Evolutionary conservation across 208 protist species (phyloP), one percentile per base, ranked within the genome.

Genomic region (Leishmania mexicana): DNA sequence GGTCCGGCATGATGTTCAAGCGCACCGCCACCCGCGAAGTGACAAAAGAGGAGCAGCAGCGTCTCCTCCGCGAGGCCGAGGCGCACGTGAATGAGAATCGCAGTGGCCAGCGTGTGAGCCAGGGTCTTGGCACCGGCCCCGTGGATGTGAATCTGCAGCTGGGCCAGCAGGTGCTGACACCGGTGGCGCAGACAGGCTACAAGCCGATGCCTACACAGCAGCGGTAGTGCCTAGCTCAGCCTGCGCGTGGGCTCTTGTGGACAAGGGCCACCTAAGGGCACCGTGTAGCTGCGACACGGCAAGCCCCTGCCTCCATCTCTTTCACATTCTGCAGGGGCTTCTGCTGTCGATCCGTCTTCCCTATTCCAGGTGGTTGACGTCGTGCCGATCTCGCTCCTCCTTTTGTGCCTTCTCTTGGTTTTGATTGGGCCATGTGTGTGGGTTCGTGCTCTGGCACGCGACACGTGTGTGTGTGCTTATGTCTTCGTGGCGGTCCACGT

Each of bases 11-110:
- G 90, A 96, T 96, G 93, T 96, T 96, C 67, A 90, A 87, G 68
- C 93, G 93, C 72, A 95, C 93, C n/a, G 90, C 91, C 70, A 95
- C 93, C 0, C 93, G 93, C 1, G 93, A 96, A 84, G 92, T 96
- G 73, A 96, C 93, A 24, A 87, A 87, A 15, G 93, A 95, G 77
- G 93, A 96, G 85, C 93, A 96, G 88, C 84, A 95, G 78, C 85
- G 83, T 17, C 87, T 96, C 35, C 86, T 93, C 88, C 85, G 80
- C 38, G 87, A 94, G 83, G 87, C 93, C 4, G 84, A 91, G 83
- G 78, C 79, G 38, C 89, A 94, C 58, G 88, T 85, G 57, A 90
- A 87, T 51, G 90, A 94, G 78, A 96, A 96, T 78, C 82, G 93
- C 19, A 94, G 87, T 74, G 93, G 92, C 11, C 83, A 90, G 68